phyloP scores from a whole-genome alignment of 208 protist genomes.

The Angomonas deanei region DNA sequence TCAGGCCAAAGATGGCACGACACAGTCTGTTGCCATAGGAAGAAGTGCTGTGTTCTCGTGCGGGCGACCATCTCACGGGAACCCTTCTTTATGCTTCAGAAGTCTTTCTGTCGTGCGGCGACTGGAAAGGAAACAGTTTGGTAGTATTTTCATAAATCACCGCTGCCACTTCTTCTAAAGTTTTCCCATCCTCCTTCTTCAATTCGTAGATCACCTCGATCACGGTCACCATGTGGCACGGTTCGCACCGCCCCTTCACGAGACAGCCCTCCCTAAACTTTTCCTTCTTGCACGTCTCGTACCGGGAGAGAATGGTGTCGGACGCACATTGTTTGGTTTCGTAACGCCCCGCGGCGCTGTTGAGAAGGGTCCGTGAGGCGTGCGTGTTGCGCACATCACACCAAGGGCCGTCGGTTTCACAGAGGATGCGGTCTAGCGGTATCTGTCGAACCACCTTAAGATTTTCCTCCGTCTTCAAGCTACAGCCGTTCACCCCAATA shows the following conservation, averaged over 20 bases:
- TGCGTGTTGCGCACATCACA: slow-evolving; percentile 93
- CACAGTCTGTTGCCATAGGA: too few relatives aligned
- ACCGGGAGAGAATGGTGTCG: slow-evolving; percentile 27
- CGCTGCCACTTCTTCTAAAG: slow-evolving; percentile 38
- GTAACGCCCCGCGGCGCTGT: slow-evolving; percentile 3
- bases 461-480: slow-evolving; percentile 91
- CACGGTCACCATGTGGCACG: slow-evolving; percentile 53
- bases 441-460: slow-evolving; percentile 71
- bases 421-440: slow-evolving; percentile 83
- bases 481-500: slow-evolving; percentile 94
- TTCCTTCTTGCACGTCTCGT: slow-evolving; percentile 52
- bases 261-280: slow-evolving; percentile 53
- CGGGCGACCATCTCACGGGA: too few relatives aligned
- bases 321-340: slow-evolving; percentile 20
- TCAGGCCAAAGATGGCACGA: too few relatives aligned
- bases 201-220: slow-evolving; percentile 70
- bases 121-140: slow-evolving; percentile 62
- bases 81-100: too few relatives aligned
- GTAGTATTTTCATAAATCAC: slow-evolving; percentile 47
- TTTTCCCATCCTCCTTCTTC: slow-evolving; percentile 26
- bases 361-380: slow-evolving; percentile 47
- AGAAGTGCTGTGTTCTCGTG: too few relatives aligned
- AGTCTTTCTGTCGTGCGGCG: too few relatives aligned
- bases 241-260: slow-evolving; percentile 71
- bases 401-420: slow-evolving; percentile 95